These are phyloP conservation scores for Lupinus albus DNA, from an alignment of 306 rosid species.

Conservation along the genomic window DNA sequence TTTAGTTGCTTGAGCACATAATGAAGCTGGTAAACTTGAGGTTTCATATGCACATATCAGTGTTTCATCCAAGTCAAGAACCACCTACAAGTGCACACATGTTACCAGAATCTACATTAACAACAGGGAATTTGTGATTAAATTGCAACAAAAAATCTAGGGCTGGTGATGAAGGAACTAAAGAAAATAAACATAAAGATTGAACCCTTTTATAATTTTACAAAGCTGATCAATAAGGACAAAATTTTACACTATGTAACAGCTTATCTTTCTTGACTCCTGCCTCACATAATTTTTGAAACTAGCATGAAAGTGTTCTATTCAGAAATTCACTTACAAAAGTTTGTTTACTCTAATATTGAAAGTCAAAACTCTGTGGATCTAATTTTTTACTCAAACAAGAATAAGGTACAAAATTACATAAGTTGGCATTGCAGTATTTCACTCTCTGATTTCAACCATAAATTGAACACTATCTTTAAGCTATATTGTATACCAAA, in stretches of 20 bases:
- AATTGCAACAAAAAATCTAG: conserved; percentile 16
- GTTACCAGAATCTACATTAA: conserved; percentile 35
- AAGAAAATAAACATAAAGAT: conserved; percentile 8
- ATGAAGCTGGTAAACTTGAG: conserved; percentile 65
- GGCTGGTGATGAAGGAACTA: background rate
- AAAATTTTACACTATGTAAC: conserved; percentile 13
- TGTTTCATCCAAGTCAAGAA: conserved; percentile 95
- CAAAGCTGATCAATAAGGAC: background rate
- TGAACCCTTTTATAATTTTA: conserved; percentile 21
- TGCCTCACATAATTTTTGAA: background rate
- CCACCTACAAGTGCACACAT: conserved; percentile 65
- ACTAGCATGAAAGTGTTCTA: background rate
- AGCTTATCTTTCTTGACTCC: conserved; percentile 7
- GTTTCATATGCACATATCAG: conserved; percentile 85
- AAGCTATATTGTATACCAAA: background rate
- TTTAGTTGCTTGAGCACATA: conserved; percentile 69
- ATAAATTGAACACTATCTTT: conserved; percentile 1
- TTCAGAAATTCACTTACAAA: conserved; percentile 21
- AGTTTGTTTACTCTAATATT: conserved; percentile 2
- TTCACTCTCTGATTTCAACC: conserved; percentile 21
- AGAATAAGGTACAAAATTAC: background rate
- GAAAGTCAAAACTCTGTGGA: conserved; percentile 7
- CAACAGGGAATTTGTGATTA: conserved; percentile 20
- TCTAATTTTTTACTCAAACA: conserved; percentile 2
- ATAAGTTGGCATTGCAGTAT: background rate